phyloP scores from a whole-genome alignment of 345 rosid genomes.

The Citrus australasica region DNA sequence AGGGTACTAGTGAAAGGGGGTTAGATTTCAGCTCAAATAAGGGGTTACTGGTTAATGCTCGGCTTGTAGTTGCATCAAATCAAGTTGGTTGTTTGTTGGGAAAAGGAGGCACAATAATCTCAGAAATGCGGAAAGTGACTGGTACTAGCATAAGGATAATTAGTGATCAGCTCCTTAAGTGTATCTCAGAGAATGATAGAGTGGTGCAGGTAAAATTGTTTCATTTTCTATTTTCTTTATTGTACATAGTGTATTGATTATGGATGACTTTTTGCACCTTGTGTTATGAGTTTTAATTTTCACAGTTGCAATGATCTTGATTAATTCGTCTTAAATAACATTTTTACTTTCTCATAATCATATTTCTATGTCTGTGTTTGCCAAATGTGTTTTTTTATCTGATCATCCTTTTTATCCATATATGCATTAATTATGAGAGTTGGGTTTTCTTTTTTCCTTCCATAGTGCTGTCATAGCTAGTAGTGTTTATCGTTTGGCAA shows the following conservation, averaged over 20 bases:
- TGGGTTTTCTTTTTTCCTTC: not conserved
- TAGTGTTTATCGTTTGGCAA: not conserved
- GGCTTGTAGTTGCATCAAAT: slow-evolving; percentile 70
- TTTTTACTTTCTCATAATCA: not conserved
- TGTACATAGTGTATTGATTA: not conserved
- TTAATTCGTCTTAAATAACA: not conserved
- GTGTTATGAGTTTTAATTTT: not conserved
- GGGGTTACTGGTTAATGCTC: slow-evolving; percentile 50
- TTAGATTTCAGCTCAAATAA: slow-evolving; percentile 42
- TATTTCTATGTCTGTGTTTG: not conserved
- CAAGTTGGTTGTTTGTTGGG: slow-evolving; percentile 89
- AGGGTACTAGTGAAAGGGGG: slow-evolving; percentile 55
- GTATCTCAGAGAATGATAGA: slow-evolving; percentile 61
- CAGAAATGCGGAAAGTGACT: slow-evolving; percentile 75
- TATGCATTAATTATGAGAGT: not conserved
- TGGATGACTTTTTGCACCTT: not conserved
- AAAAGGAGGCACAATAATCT: slow-evolving; percentile 68
- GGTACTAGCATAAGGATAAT: slow-evolving; percentile 56
- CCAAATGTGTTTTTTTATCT: not conserved
- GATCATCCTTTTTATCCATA: not conserved
- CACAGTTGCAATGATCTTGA: not conserved
- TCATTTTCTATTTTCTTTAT: slow-evolving; percentile 8
- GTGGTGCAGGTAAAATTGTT: slow-evolving; percentile 66
- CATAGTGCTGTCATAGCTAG: not conserved
- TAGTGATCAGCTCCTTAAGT: slow-evolving; percentile 62